Conservation (phyloP, 805 yeast species). For the Ogataea haglerorum region DNA sequence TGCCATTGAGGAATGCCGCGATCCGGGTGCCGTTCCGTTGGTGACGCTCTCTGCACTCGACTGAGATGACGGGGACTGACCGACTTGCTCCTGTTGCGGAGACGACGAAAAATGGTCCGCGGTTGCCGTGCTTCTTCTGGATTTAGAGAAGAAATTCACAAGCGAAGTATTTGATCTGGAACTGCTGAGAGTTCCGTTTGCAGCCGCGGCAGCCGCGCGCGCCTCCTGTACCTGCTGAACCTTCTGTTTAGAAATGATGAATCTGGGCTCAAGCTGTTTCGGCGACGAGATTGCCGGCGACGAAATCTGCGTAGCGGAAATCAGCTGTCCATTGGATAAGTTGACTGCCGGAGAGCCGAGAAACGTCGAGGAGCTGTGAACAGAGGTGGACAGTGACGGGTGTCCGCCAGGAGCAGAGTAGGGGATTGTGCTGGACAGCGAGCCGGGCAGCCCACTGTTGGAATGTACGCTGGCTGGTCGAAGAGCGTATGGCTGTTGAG, state of each 20-base stretch:
- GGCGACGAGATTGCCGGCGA: constrained; percentile 62
- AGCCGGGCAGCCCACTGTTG: constrained; percentile 32
- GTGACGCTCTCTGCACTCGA: constrained; percentile 27
- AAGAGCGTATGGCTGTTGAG: constrained; percentile 10
- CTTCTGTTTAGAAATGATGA: constrained; percentile 77
- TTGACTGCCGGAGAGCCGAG: constrained; percentile 23
- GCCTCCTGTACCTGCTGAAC: constrained; percentile 55
- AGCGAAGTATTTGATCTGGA: constrained; percentile 44
- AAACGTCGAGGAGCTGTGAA: constrained; percentile 4
- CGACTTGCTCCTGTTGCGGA: constrained; percentile 34
- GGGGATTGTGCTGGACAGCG: constrained; percentile 60
- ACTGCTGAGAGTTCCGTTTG: constrained; percentile 12
- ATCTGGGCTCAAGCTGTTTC: constrained; percentile 75
- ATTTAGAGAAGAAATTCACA: constrained; percentile 48
- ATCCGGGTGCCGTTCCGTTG: constrained; percentile 32
- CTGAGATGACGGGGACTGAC: constrained; percentile 32
- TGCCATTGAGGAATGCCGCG: constrained; percentile 76
- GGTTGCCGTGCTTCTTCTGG: constrained; percentile 38
- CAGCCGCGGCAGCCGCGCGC: constrained; percentile 27
- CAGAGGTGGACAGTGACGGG: constrained; percentile 27
- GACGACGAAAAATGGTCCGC: constrained; percentile 29
- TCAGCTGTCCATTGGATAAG: constrained; percentile 54
- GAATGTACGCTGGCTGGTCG: constrained; percentile 15
- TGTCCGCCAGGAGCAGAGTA: constrained; percentile 70
- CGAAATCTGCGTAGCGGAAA: constrained; percentile 60